Evolutionary conservation across 2,329 filamentous ascomycete species (phyloP).

Genomic region (Cadophora sp.): DNA sequence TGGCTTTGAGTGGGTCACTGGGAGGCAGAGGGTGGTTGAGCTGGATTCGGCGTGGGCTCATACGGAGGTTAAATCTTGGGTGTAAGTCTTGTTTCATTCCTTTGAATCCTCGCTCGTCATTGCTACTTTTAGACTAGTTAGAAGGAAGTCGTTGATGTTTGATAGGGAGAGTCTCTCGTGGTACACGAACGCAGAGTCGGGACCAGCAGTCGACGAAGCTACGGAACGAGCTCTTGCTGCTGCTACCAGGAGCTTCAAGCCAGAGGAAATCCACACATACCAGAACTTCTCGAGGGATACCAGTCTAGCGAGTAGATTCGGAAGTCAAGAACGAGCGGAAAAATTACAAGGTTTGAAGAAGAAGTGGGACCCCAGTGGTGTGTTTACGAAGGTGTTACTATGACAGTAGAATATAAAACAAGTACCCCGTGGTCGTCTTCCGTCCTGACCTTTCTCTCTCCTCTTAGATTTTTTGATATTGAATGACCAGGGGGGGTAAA

Average conservation of each 20-base stretch:
- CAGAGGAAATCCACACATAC: constrained; percentile 5
- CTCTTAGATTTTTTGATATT: too few relatives aligned
- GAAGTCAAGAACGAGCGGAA: neutral
- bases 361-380: neutral
- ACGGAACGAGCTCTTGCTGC: neutral
- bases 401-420: neutral
- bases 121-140: neutral
- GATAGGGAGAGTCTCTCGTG: constrained; percentile 6
- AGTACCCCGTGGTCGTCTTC: too few relatives aligned
- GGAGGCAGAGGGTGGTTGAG: neutral
- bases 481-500: too few relatives aligned
- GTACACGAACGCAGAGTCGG: neutral
- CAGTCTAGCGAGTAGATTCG: neutral
- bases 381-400: neutral
- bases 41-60: constrained; percentile 3
- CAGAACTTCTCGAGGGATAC: constrained; percentile 6
- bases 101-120: too few relatives aligned
- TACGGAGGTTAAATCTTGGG: neutral
- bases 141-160: neutral
- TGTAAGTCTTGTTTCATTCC: neutral
- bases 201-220: neutral
- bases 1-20: constrained; percentile 7
- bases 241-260: neutral
- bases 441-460: too few relatives aligned
- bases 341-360: constrained; percentile 1